A percentile compares a stretch with the other conserved stretches of the same genome.
Conservation (phyloP, 129 eudicot species). For the Centaurea solstitialis region DNA sequence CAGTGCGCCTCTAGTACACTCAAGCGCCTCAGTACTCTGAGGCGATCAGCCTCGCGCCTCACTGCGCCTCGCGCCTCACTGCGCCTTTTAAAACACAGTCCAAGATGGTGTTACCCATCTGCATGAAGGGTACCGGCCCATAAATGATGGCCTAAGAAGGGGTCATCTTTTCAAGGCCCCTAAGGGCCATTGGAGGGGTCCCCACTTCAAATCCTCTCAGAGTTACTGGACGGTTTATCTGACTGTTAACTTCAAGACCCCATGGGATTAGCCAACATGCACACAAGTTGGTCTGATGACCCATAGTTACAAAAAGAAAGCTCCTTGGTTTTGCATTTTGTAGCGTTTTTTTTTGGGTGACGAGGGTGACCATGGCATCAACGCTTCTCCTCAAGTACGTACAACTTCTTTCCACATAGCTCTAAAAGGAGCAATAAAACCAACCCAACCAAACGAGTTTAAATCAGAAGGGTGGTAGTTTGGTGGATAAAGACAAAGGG, state of each 20-base stretch:
- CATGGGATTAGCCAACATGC: not conserved
- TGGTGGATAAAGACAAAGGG: too few relatives aligned
- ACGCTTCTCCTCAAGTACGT: not conserved
- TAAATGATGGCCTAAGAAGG: too few relatives aligned
- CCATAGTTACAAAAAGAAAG: not conserved
- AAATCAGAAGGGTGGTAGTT: too few relatives aligned
- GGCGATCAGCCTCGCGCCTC: too few relatives aligned
- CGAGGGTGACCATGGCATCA: not conserved
- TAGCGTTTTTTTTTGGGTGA: not conserved
- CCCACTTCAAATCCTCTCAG: not conserved
- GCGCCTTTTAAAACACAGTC: too few relatives aligned
- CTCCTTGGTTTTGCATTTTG: not conserved
- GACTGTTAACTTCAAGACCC: not conserved
- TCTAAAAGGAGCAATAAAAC: too few relatives aligned
- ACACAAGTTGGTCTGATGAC: not conserved
- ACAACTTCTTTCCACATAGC: too few relatives aligned
- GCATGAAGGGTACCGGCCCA: too few relatives aligned
- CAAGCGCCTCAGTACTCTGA: too few relatives aligned
- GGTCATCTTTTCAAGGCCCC: not conserved
- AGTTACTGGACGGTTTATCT: not conserved
- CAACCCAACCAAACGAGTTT: not conserved
- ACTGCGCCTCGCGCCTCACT: too few relatives aligned
- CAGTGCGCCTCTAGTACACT: too few relatives aligned
- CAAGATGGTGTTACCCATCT: too few relatives aligned
- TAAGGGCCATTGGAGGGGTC: not conserved